phyloP scores from a whole-genome alignment of 331 rosid species.

The Malus hybrid region DNA sequence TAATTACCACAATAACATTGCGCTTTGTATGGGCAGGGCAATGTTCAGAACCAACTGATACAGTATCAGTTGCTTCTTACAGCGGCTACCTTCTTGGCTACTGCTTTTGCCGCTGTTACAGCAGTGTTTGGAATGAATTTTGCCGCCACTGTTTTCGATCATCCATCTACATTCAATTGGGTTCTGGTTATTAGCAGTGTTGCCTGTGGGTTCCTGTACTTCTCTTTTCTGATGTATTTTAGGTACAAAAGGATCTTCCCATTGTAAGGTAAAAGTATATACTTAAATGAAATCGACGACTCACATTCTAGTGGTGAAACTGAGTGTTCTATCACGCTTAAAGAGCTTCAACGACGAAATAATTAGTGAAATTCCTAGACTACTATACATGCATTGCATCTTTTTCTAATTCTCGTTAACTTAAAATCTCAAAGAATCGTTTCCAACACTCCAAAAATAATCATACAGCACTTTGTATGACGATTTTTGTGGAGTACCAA shows the following conservation, averaged over 20 bases:
- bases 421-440: no score
- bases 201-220: conserved; percentile 44
- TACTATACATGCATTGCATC: no score
- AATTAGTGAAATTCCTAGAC: no score
- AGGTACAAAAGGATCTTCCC: conserved; percentile 66
- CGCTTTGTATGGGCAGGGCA: conserved; percentile 51
- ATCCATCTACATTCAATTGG: conserved; percentile 49
- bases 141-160: conserved; percentile 37
- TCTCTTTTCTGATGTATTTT: conserved; percentile 52
- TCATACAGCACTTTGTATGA: no score
- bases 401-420: no score
- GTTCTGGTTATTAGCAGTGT: conserved; percentile 52
- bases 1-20: not conserved
- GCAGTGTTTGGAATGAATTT: conserved; percentile 95
- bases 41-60: conserved; percentile 89
- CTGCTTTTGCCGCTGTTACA: conserved; percentile 63
- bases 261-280: conserved; percentile 23
- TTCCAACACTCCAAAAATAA: no score
- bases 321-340: no score
- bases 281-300: not conserved
- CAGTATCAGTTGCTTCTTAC: conserved; percentile 86
- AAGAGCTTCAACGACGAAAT: no score
- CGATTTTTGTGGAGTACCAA: no score
- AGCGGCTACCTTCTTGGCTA: conserved; percentile 79
- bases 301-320: no score